Evolutionary conservation across 2,329 filamentous ascomycete genomes (phyloP), one percentile per base, ranked within the genome.

Genomic region (Pleurostoma richardsiae): DNA sequence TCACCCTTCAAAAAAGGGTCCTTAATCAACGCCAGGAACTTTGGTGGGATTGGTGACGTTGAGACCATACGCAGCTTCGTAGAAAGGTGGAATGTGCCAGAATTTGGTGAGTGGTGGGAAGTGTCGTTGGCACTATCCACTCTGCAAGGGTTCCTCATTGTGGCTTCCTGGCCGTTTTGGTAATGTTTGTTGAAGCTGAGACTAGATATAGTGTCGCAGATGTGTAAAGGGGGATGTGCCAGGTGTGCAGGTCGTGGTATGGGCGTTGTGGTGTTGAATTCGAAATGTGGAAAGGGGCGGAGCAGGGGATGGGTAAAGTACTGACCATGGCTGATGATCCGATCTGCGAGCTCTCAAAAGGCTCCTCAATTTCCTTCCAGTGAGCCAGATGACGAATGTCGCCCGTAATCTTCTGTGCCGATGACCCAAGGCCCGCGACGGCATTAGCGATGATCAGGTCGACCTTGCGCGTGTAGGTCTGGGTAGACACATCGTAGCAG

Each of bases 321-420:
- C 46, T 29, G 3, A 52, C 59, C 62, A 80, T 78, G 48, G 82
- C 82, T 42, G 73, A 79, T 40, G 74, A 80, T 29, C 85, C 87
- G 55, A 91, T 90, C 68, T 95, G 89, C 54, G 83, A 79, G 57
- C 82, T 82, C 69, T 91, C 87, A 56, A 90, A 88, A 0, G 88
- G 88, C 72, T 91, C 88, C 61, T 95, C 90, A 49, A 94, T 73
- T 66, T 95, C 89, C 74, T 96, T 95, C 68, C 83, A 78, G 59
- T 78, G 74, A 5, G 85, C 85, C 42, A 92, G 72, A 60, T 88
- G 84, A 42, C 87, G 77, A 54, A 94, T 86, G 57, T 92, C 87
- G 41, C 77, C 76, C 42, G 81, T 79, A 50, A 95, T 91, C 49
- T 85, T 81, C 60, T 88, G 79, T 43, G 82, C 87, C 0, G 88